These are phyloP conservation scores for Diaporthe longicolla DNA, from an alignment of 2,329 filamentous ascomycete genomes.

Conservation along the genomic window DNA sequence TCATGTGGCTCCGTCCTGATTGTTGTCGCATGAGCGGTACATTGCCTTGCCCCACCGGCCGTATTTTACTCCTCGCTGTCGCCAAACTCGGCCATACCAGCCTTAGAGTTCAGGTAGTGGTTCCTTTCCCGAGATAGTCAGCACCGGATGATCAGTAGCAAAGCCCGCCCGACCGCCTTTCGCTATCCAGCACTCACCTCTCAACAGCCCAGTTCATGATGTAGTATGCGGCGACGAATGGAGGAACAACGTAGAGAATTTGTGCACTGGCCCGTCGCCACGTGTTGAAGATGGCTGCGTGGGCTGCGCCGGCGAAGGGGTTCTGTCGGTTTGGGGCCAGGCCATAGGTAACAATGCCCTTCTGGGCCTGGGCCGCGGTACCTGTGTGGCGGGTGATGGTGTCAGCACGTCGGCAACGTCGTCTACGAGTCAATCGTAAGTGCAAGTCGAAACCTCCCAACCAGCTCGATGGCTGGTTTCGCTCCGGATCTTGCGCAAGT, in stretches of 20 bases:
- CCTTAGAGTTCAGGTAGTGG: conserved; percentile 86
- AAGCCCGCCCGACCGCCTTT: not conserved
- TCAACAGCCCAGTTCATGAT: conserved; percentile 92
- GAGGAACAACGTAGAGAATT: conserved; percentile 89
- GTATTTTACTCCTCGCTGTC: conserved; percentile 58
- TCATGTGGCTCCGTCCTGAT: not conserved
- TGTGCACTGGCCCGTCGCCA: conserved; percentile 89
- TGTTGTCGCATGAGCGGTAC: not conserved
- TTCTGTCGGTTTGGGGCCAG: conserved; percentile 91
- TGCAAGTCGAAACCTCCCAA: not conserved
- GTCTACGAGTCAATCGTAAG: not conserved
- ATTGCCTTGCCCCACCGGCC: not conserved
- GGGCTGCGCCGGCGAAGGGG: conserved; percentile 81
- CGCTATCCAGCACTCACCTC: conserved; percentile 71
- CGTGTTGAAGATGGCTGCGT: conserved; percentile 95
- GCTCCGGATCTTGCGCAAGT: not conserved
- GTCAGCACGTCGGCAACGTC: conserved; percentile 55
- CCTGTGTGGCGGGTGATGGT: conserved; percentile 13
- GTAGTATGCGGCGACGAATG: conserved; percentile 83
- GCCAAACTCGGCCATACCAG: conserved; percentile 71
- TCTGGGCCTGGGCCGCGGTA: conserved; percentile 64
- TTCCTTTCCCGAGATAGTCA: conserved; percentile 67
- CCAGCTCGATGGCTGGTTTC: not conserved
- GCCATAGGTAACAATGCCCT: conserved; percentile 78
- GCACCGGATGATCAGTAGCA: conserved; percentile 12